Evolutionary conservation across 257 asterid species (phyloP), one percentile per base, ranked within the genome.

Genomic region (Osmanthus fragrans): DNA sequence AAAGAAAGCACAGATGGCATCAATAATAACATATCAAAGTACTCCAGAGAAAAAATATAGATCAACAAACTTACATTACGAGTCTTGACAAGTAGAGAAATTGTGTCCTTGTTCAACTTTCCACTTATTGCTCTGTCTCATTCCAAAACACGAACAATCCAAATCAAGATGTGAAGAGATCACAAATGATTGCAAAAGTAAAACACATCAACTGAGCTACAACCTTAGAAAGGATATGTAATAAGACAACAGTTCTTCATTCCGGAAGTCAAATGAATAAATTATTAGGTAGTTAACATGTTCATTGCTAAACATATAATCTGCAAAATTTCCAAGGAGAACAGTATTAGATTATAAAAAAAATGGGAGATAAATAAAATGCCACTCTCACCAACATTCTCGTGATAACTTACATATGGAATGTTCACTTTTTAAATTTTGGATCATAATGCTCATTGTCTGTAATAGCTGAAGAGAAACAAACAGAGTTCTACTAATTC

Each of bases 361-460:
- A n/a, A 77, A 70, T 36, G 69, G 64, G 54, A 45, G 11, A 23
- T 11, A 56, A 27, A 75, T 45, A 40, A 25, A 72, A 11, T 42
- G 51, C 51, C 51, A 3, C 51, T 72, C 76, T 23, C 32, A 72
- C 2, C 30, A 74, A 67, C 51, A 37, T 3, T 47, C 72, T 40
- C 45, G 71, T 51, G 79, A 66, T 36, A 72, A 85, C 99, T 87
- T 88, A 93, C 99, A 95, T 80, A 95, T 95, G 76, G 99, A 87
- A 75, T 95, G 98, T 70, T 95, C 98, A 79, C 79, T 89, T 88
- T 85, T 89, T 71, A 95, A 79, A 89, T 95, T 95, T 89, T 95
- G 99, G 86, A 95, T 93, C 92, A 95, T 90, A 84, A 95, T 95
- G 87, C 99, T 91, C 97, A 93, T 93, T 51, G 99, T 90, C 88